These are phyloP conservation scores for Trichoderma sp. DNA, from an alignment of 2,329 filamentous ascomycete species.

Conservation along the genomic window DNA sequence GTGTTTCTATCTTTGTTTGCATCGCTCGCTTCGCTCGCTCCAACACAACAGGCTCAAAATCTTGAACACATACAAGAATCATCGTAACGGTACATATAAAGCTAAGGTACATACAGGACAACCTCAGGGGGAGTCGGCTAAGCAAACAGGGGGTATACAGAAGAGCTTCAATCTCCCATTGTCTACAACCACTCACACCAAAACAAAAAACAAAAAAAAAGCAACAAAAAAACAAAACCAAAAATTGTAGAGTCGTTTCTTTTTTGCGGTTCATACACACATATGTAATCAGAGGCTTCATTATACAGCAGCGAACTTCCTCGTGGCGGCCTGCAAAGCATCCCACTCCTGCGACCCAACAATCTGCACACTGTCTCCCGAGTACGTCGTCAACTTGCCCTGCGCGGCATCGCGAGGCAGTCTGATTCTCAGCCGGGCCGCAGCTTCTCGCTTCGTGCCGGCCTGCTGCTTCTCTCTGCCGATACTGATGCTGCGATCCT, in stretches of 20 bases:
- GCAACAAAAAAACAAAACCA: background rate
- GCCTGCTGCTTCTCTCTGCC: slow-evolving; percentile 29
- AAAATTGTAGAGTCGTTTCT: background rate
- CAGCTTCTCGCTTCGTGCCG: slow-evolving; percentile 33
- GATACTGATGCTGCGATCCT: slow-evolving; percentile 24
- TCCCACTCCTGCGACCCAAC: slow-evolving; percentile 56
- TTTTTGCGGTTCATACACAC: slow-evolving; percentile 5
- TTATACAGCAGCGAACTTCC: slow-evolving; percentile 32
- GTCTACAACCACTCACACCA: slow-evolving; percentile 1
- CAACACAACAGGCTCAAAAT: background rate
- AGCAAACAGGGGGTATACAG: slow-evolving; percentile 18
- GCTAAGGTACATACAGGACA: background rate
- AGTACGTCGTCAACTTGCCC: slow-evolving; percentile 39
- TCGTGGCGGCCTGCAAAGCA: slow-evolving; percentile 43
- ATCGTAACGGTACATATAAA: slow-evolving; percentile 5
- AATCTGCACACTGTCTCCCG: slow-evolving; percentile 42
- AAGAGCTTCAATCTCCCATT: background rate
- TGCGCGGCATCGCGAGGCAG: slow-evolving; percentile 41
- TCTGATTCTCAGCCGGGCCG: slow-evolving; percentile 50
- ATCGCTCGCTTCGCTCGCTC: background rate
- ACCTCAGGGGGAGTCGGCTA: background rate
- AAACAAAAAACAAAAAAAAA: background rate
- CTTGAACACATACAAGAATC: slow-evolving; percentile 1
- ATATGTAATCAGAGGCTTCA: background rate
- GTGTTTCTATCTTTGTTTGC: background rate